phyloP scores from a whole-genome alignment of 805 yeast species.

The Candida sanyiensis region DNA sequence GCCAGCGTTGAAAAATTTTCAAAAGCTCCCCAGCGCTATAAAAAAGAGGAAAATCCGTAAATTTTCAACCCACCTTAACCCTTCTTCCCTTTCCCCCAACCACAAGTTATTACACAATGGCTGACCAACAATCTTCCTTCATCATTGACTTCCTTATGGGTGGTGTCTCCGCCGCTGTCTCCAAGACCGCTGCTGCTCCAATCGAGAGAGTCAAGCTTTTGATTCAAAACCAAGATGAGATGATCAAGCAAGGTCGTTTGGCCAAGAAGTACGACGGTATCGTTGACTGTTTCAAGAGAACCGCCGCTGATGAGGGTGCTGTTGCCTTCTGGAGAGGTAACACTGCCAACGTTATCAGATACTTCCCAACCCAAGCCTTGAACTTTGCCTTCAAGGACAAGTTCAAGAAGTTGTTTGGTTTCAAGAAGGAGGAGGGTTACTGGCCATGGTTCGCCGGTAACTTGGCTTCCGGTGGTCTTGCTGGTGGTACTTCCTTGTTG shows the following conservation, averaged over 20 bases:
- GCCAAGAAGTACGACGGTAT: slow-evolving; percentile 85
- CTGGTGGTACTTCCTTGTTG: slow-evolving; percentile 92
- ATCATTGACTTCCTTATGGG: slow-evolving; percentile 83
- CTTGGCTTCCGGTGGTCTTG: slow-evolving; percentile 98
- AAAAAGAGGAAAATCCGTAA: slow-evolving; percentile 1
- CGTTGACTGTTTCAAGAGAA: slow-evolving; percentile 88
- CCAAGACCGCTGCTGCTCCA: slow-evolving; percentile 97
- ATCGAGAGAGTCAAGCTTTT: slow-evolving; percentile 94
- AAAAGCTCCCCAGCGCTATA: slow-evolving; percentile 1
- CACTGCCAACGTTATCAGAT: slow-evolving; percentile 98
- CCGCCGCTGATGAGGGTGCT: slow-evolving; percentile 90
- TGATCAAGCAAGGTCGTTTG: slow-evolving; percentile 96
- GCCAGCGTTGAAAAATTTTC: slow-evolving; percentile 8
- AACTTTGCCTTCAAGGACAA: slow-evolving; percentile 98
- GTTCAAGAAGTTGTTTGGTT: slow-evolving; percentile 92
- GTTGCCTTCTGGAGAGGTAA: slow-evolving; percentile 98
- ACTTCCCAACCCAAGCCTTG: slow-evolving; percentile 99
- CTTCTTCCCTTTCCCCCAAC: slow-evolving; percentile 4
- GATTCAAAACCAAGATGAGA: slow-evolving; percentile 97
- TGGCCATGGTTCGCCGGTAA: slow-evolving; percentile 95
- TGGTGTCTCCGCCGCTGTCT: slow-evolving; percentile 98
- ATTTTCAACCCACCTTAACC: slow-evolving; percentile 1
- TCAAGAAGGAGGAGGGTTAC: slow-evolving; percentile 94
- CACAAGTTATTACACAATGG: slow-evolving; percentile 17
- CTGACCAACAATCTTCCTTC: slow-evolving; percentile 41